Evolutionary conservation across 805 yeast species (phyloP), one percentile per base, ranked within the genome.

Genomic region (Debaryomyces castellii): DNA sequence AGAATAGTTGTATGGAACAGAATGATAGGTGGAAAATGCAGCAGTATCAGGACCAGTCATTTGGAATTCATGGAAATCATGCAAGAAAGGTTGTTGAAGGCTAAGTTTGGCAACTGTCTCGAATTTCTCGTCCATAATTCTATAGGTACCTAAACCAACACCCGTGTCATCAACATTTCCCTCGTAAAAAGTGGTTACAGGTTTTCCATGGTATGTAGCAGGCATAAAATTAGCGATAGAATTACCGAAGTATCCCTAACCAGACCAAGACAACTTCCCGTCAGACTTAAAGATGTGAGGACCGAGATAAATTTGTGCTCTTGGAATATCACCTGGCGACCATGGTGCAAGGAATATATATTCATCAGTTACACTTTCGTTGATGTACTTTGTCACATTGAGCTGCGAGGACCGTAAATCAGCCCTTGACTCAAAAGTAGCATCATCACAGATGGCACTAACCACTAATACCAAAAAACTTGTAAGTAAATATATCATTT

Each of bases 181-280:
- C 47, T 66, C 66, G 5, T 66, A 57, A 41, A 59, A 67, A 9
- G 67, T 45, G 11, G 57, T 48, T 39, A 58, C 63, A 36, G 57
- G 49, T 5, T 64, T 69, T 28, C 56, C 41, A 22, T 56, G 32
- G 14, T 27, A 35, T n/a, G 39, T 48, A 14, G 49, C 52, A 1
- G 62, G 63, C 46, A 66, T 70, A 47, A 65, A 62, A 42, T 67
- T 64, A 21, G 66, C 47, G 9, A 63, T 56, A 60, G 66, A 57
- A 32, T 61, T 66, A 5, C 68, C 64, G 41, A 60, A 60, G 48
- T 60, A 58, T 4, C 59, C 47, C 49, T 59, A 67, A 3, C 73
- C 69, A 3, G 69, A 63, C 73, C 73, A 69, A 12, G 67, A 66
- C 20, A 69, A 53, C 20, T 66, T 71, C 10, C 72, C 73, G n/a